These are phyloP conservation scores for Xylaria acuta DNA, from an alignment of 495 filamentous ascomycete genomes.

Conservation along the genomic window DNA sequence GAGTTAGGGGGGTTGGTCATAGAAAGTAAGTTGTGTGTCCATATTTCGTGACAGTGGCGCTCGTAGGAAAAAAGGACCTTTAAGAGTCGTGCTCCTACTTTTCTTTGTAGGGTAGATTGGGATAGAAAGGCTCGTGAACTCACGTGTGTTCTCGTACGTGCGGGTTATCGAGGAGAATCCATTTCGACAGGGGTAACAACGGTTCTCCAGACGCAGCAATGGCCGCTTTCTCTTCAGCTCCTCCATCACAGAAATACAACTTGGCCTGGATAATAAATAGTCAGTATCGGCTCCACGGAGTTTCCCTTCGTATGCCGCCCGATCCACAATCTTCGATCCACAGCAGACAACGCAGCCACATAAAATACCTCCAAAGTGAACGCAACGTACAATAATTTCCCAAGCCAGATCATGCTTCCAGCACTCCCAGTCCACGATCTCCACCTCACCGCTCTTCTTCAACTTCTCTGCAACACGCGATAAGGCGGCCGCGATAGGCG, in stretches of 20 bases:
- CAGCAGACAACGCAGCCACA: background rate
- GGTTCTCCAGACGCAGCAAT: conserved; percentile 65
- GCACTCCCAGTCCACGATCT: conserved; percentile 70
- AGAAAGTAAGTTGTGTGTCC: background rate
- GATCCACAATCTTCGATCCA: background rate
- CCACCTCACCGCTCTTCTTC: conserved; percentile 50
- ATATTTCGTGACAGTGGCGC: background rate
- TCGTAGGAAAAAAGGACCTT: background rate
- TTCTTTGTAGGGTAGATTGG: background rate
- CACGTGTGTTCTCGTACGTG: conserved; percentile 46
- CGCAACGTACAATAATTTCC: conserved; percentile 57
- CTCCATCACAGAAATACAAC: conserved; percentile 64
- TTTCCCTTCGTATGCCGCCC: background rate
- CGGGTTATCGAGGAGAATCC: conserved; percentile 58
- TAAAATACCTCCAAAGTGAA: background rate
- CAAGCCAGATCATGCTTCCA: conserved; percentile 67
- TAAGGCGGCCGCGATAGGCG: conserved; percentile 68
- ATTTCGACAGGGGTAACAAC: conserved; percentile 54
- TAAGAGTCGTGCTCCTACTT: background rate
- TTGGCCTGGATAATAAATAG: conserved; percentile 30
- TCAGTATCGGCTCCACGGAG: background rate
- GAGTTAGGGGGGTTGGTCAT: no score
- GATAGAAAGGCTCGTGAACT: background rate
- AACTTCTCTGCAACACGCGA: conserved; percentile 62
- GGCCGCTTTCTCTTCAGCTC: conserved; percentile 54